These are phyloP conservation scores for Plectosphaerella sp. DNA, from an alignment of 2,329 filamentous ascomycete genomes.

Conservation along the genomic window DNA sequence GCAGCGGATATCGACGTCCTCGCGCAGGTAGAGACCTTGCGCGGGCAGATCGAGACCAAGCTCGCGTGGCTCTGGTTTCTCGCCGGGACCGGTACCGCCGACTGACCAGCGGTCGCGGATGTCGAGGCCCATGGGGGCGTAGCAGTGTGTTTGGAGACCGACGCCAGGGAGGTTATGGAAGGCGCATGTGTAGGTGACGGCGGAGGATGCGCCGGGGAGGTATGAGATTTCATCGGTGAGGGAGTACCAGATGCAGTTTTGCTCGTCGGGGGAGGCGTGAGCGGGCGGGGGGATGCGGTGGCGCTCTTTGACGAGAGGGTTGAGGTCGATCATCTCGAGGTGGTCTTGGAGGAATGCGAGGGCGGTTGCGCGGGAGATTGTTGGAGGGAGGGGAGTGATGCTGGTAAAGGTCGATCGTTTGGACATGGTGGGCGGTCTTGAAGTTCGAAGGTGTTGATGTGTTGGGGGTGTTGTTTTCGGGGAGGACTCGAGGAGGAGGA, in stretches of 20 bases:
- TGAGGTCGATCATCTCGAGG: constrained; percentile 80
- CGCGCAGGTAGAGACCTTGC: constrained; percentile 72
- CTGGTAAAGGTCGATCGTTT: constrained; percentile 71
- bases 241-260: constrained; percentile 70
- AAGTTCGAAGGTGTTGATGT: too few species aligned
- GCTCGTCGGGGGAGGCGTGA: constrained; percentile 66
- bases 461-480: too few species aligned
- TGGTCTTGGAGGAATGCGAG: constrained; percentile 75
- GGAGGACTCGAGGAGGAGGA: too few species aligned
- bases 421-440: constrained; percentile 46
- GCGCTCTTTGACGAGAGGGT: constrained; percentile 73
- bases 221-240: constrained; percentile 75
- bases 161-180: constrained; percentile 66
- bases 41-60: constrained; percentile 61
- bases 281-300: constrained; percentile 63
- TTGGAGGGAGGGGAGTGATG: constrained; percentile 69
- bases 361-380: constrained; percentile 65
- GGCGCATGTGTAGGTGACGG: constrained; percentile 73
- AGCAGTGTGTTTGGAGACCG: constrained; percentile 78
- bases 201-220: constrained; percentile 63
- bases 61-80: constrained; percentile 61
- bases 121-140: constrained; percentile 76
- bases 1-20: constrained; percentile 80
- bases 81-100: constrained; percentile 66
- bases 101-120: constrained; percentile 76